A percentile compares a stretch with the other conserved stretches of the same genome.
Conservation (phyloP, 148 eudicot genomes). For the Silene conica region DNA sequence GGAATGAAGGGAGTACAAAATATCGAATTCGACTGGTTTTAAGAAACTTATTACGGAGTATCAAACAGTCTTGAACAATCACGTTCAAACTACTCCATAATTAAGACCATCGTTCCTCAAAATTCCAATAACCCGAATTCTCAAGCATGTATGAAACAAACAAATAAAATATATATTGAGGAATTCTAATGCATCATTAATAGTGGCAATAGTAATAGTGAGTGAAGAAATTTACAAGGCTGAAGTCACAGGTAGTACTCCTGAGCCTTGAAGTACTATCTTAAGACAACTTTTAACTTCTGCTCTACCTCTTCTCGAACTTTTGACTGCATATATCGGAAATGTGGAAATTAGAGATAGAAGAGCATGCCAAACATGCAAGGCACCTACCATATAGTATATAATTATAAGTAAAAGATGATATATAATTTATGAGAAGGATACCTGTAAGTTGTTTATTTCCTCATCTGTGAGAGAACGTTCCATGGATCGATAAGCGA, state of each 20-base stretch:
- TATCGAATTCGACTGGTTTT: background rate
- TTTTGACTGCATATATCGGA: constrained; percentile 57
- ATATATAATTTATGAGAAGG: background rate
- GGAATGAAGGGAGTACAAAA: background rate
- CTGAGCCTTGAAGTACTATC: constrained; percentile 38
- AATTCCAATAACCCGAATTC: background rate
- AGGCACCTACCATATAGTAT: background rate
- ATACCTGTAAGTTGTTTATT: constrained; percentile 86
- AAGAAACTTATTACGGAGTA: background rate
- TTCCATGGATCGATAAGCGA: constrained; percentile 92
- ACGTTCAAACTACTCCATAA: background rate
- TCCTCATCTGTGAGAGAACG: constrained; percentile 94
- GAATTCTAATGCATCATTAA: background rate
- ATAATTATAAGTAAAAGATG: background rate
- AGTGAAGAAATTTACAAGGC: constrained; percentile 25
- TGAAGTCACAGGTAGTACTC: constrained; percentile 6
- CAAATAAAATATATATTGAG: background rate
- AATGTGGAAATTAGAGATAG: background rate
- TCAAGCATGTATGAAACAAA: constrained; percentile 11
- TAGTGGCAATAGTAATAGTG: background rate
- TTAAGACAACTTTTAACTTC: constrained; percentile 74
- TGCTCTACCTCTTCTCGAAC: constrained; percentile 71
- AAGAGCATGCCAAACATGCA: constrained; percentile 6
- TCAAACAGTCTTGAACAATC: background rate
- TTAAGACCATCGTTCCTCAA: background rate